These are phyloP conservation scores for Colletotrichum sp. DNA, from an alignment of 2,329 filamentous ascomycete genomes.

Conservation along the genomic window DNA sequence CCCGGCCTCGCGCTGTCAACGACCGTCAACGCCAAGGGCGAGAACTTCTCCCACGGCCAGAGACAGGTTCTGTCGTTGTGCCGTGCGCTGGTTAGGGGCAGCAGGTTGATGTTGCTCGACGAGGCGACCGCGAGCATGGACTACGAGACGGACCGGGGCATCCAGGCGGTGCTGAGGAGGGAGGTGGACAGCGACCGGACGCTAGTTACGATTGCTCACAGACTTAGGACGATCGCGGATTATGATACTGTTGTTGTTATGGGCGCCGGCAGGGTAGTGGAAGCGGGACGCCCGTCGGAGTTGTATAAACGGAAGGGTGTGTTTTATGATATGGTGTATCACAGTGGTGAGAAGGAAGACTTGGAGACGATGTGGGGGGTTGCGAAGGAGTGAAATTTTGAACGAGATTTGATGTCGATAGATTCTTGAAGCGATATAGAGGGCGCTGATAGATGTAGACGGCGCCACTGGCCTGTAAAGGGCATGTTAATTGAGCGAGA, in stretches of 20 bases:
- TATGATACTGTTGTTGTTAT: constrained; percentile 65
- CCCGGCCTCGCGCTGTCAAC: constrained; percentile 45
- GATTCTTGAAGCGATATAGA: background rate
- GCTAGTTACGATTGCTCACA: constrained; percentile 67
- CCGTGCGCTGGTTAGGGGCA: constrained; percentile 58
- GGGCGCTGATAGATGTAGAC: background rate
- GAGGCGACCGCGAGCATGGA: constrained; percentile 67
- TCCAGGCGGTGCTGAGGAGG: constrained; percentile 56
- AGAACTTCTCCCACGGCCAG: constrained; percentile 63
- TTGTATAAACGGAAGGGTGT: constrained; percentile 48
- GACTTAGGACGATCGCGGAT: constrained; percentile 72
- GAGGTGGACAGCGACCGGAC: constrained; percentile 56
- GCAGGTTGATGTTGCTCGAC: constrained; percentile 61
- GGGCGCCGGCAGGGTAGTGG: constrained; percentile 56
- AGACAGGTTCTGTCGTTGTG: constrained; percentile 63
- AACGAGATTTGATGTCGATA: background rate
- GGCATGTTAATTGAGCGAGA: background rate
- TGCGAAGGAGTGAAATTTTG: background rate
- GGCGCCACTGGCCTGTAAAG: background rate
- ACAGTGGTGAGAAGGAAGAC: constrained; percentile 57
- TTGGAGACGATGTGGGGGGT: constrained; percentile 35
- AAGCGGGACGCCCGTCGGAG: constrained; percentile 55
- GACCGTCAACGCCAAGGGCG: constrained; percentile 54
- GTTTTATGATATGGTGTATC: constrained; percentile 61
- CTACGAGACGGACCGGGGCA: constrained; percentile 60